These are phyloP conservation scores for Microbotryum silenes-acaulis DNA, from an alignment of 1,284 basidiomycete genomes.

Conservation along the genomic window DNA sequence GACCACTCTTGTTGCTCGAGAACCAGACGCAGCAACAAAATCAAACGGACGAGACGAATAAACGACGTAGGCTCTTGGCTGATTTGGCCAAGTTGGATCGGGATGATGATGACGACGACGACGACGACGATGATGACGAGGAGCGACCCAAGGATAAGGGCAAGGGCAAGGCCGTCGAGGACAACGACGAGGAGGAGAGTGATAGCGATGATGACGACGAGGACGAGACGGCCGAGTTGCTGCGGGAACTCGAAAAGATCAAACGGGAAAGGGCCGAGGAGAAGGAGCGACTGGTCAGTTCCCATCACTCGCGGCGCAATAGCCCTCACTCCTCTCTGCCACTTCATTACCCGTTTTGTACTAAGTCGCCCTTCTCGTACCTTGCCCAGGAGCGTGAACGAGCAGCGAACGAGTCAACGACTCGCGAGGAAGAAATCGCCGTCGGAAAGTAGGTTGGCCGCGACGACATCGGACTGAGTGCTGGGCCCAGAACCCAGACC, in stretches of 20 bases:
- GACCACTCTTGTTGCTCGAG: constrained; percentile 18
- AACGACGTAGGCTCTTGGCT: constrained; percentile 70
- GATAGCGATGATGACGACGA: constrained; percentile 61
- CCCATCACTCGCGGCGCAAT: not conserved
- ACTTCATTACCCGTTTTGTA: not conserved
- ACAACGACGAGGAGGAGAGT: constrained; percentile 45
- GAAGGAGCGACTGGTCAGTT: constrained; percentile 56
- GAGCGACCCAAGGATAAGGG: constrained; percentile 43
- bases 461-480: too few species aligned
- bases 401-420: constrained; percentile 53
- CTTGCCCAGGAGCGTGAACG: constrained; percentile 54
- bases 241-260: constrained; percentile 89
- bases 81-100: constrained; percentile 71
- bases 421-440: constrained; percentile 70
- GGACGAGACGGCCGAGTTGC: constrained; percentile 82
- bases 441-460: constrained; percentile 44
- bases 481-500: too few species aligned
- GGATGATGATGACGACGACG: constrained; percentile 46
- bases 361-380: not conserved
- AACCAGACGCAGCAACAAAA: constrained; percentile 12
- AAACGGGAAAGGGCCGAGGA: constrained; percentile 89
- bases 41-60: constrained; percentile 59
- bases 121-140: constrained; percentile 38
- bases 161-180: constrained; percentile 21
- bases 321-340: not conserved